phyloP scores from a whole-genome alignment of 208 protist species.

The Acanthamoeba quina region DNA sequence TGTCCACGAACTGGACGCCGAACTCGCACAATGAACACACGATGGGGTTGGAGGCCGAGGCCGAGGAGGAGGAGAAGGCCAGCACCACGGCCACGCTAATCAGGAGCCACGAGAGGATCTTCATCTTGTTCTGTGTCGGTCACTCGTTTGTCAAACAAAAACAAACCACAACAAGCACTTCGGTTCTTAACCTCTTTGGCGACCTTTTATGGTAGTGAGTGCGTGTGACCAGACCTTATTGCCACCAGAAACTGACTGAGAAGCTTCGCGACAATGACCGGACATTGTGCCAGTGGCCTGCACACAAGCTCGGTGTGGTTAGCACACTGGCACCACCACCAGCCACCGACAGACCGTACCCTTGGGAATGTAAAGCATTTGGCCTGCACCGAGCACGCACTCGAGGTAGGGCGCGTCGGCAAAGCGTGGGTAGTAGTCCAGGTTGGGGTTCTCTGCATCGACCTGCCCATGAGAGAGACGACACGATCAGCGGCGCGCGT shows the following conservation, averaged over 20 bases:
- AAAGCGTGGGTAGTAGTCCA: slow-evolving; percentile 38
- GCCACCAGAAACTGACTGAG: slow-evolving; percentile 44
- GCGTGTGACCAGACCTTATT: not conserved
- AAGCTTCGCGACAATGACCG: slow-evolving; percentile 9
- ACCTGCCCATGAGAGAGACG: not conserved
- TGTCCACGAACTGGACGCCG: too few species aligned
- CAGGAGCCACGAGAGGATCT: too few species aligned
- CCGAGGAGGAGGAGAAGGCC: too few species aligned
- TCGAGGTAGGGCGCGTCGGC: not conserved
- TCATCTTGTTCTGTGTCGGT: too few species aligned
- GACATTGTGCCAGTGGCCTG: slow-evolving; percentile 55
- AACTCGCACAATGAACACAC: too few species aligned
- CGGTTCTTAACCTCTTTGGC: too few species aligned
- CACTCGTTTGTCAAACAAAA: too few species aligned
- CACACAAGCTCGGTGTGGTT: not conserved
- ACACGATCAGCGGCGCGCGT: not conserved
- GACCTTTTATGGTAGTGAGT: not conserved
- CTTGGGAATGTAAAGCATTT: slow-evolving; percentile 21
- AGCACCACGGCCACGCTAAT: too few species aligned
- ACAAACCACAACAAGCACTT: too few species aligned
- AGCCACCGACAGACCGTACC: not conserved
- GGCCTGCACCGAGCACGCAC: not conserved
- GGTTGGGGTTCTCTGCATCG: slow-evolving; percentile 10
- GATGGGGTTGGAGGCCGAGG: too few species aligned
- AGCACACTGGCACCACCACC: not conserved